A percentile compares a stretch with the other conserved stretches of the same genome.
Evolutionary conservation across 2,329 filamentous ascomycete genomes (phyloP).

Genomic region (Sarocladium brachiariae): DNA sequence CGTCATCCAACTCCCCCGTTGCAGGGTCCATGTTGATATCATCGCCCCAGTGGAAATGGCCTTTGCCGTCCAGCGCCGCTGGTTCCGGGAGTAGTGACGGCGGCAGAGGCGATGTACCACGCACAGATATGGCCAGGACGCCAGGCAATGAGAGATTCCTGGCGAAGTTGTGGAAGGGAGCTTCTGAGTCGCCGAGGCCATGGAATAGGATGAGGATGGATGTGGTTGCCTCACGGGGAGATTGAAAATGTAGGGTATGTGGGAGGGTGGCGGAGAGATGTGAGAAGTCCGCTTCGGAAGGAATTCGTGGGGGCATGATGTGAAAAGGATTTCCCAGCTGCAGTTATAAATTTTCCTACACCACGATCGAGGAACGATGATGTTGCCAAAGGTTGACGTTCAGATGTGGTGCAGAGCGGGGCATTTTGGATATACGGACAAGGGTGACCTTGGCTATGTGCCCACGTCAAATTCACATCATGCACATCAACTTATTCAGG

Average conservation of each 20-base stretch:
- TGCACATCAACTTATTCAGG: too few species aligned
- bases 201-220: slow-evolving; percentile 78
- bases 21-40: slow-evolving; percentile 47
- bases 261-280: slow-evolving; percentile 34
- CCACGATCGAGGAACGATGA: too few species aligned
- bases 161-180: slow-evolving; percentile 63
- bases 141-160: slow-evolving; percentile 66
- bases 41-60: slow-evolving; percentile 59
- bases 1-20: slow-evolving; percentile 50
- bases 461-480: too few species aligned
- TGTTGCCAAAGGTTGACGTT: too few species aligned
- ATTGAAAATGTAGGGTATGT: slow-evolving; percentile 41
- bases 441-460: too few species aligned
- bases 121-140: slow-evolving; percentile 67
- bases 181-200: slow-evolving; percentile 71
- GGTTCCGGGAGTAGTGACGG: slow-evolving; percentile 53
- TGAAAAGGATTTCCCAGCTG: too few species aligned
- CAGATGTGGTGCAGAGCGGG: too few species aligned
- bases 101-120: slow-evolving; percentile 63
- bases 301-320: slow-evolving; percentile 44
- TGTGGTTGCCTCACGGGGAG: slow-evolving; percentile 54
- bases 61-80: slow-evolving; percentile 17
- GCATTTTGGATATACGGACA: too few species aligned
- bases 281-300: slow-evolving; percentile 42
- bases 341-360: too few species aligned